Evolutionary conservation across 1,284 basidiomycete genomes (phyloP).

Genomic region (Cryptococcus hybrid): DNA sequence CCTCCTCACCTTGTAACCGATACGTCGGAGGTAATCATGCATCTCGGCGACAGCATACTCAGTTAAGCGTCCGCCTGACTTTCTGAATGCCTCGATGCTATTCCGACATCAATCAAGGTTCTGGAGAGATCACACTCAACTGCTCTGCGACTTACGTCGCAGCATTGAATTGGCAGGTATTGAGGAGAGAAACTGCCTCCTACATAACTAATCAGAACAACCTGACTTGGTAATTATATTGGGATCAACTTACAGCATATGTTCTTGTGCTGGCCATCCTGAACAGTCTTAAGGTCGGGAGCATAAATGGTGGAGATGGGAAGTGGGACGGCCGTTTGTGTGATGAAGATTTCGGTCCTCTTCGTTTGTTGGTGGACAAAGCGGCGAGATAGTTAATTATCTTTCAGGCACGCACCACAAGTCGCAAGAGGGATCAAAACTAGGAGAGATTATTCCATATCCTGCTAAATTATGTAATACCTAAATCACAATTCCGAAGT

Average conservation of each 20-base stretch:
- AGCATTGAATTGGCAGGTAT: slow-evolving; percentile 92
- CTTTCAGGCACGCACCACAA: no score
- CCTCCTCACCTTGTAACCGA: slow-evolving; percentile 75
- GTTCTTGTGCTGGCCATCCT: slow-evolving; percentile 29
- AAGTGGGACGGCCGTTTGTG: no score
- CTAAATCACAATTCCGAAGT: no score
- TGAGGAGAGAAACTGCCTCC: slow-evolving; percentile 83
- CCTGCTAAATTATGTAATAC: no score
- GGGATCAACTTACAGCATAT: slow-evolving; percentile 23
- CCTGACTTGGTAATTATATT: background rate
- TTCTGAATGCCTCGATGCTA: slow-evolving; percentile 73
- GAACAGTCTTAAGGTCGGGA: slow-evolving; percentile 23
- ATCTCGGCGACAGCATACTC: slow-evolving; percentile 81
- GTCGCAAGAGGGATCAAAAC: no score
- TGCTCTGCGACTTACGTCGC: slow-evolving; percentile 55
- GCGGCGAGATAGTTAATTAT: no score
- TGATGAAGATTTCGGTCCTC: no score
- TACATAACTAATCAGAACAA: slow-evolving; percentile 9
- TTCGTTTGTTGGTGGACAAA: no score
- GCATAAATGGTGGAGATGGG: slow-evolving; percentile 15
- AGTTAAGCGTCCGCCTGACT: slow-evolving; percentile 68
- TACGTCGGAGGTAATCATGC: slow-evolving; percentile 81
- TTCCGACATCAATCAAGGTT: background rate
- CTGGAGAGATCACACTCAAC: background rate
- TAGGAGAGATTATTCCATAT: no score